Evolutionary conservation across 1,284 basidiomycete species (phyloP), one percentile per base, ranked within the genome.

Genomic region (Tetrapyrgos nigripes): DNA sequence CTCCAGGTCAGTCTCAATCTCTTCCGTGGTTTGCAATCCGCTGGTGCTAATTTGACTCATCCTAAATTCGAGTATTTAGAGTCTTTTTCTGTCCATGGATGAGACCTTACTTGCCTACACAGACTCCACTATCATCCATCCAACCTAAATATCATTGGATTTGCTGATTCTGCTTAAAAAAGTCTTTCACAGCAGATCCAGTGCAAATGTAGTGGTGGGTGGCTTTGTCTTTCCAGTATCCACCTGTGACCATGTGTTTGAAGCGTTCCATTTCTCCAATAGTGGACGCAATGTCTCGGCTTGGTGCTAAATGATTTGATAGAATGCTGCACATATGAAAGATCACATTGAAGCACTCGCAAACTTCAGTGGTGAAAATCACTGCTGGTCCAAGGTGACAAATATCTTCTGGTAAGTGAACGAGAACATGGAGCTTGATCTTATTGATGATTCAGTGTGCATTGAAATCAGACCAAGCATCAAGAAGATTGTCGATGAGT

Each of bases 301-400:
- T 78, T 11, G 77, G 76, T 1, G 76, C 69, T 2, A 68, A 70
- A 33, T 74, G 74, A 49, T 79, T 78, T 26, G 70, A 74, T 6
- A 70, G 53, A 23, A 79, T 65, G 4, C 71, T 75, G 50, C 71
- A 74, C 6, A 60, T 52, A 0, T 73, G 64, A 57, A 78, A 78
- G 6, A 78, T 61, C 2, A 64, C 64, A 62, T 79, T 78, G 55
- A 70, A 78, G n/a, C 62, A 68, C 46, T 79, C 75, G 61, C 71
- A 76, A 0, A 64, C 57, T 54, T 79, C 74, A 0, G 74, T 78
- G 29, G 72, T 61, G 44, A 68, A 59, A 0, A 68, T 58, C 17
- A 78, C 60, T 2, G 70, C 50, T 21, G 76, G 77, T 5, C 77
- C 75, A 66, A 75, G 74, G 1, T 62, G 60, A 28, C 46, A 43